Conservation (phyloP, 305 asterid species). For the Euphrasia arctica region DNA sequence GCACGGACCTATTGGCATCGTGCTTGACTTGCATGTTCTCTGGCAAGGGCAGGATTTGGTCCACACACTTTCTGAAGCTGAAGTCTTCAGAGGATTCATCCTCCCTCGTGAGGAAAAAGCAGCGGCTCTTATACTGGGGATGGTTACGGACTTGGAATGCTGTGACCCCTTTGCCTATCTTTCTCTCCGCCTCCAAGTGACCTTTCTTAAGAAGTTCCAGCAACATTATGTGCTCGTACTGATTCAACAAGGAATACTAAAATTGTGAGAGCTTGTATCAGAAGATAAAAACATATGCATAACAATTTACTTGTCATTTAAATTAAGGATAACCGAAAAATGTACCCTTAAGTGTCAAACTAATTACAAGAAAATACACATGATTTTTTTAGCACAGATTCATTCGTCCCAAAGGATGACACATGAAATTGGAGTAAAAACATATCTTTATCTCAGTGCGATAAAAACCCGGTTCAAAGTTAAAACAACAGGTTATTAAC, state of each 20-base stretch:
- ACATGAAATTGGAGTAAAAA: no score
- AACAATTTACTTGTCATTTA: neutral
- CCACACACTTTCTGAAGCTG: constrained; percentile 93
- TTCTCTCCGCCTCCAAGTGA: constrained; percentile 69
- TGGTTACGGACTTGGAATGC: constrained; percentile 78
- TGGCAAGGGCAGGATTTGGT: constrained; percentile 67
- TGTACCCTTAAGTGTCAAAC: no score
- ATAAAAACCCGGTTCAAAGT: no score
- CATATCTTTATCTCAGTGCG: no score
- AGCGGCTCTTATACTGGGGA: constrained; percentile 76
- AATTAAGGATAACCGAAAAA: neutral
- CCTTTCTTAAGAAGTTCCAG: constrained; percentile 87
- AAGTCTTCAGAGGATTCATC: constrained; percentile 77
- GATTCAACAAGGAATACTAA: constrained; percentile 21
- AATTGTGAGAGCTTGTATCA: constrained; percentile 1
- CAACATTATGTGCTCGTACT: constrained; percentile 68
- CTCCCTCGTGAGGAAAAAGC: constrained; percentile 80
- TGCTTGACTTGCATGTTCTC: constrained; percentile 71
- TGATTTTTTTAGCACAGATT: no score
- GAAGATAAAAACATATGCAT: neutral
- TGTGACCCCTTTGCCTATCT: constrained; percentile 62
- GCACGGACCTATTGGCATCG: constrained; percentile 56
- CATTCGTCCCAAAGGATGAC: no score
- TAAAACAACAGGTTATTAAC: no score
- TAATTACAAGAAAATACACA: no score